These are phyloP conservation scores for Verticillium isaacii DNA, from an alignment of 2,329 filamentous ascomycete species.

Conservation along the genomic window DNA sequence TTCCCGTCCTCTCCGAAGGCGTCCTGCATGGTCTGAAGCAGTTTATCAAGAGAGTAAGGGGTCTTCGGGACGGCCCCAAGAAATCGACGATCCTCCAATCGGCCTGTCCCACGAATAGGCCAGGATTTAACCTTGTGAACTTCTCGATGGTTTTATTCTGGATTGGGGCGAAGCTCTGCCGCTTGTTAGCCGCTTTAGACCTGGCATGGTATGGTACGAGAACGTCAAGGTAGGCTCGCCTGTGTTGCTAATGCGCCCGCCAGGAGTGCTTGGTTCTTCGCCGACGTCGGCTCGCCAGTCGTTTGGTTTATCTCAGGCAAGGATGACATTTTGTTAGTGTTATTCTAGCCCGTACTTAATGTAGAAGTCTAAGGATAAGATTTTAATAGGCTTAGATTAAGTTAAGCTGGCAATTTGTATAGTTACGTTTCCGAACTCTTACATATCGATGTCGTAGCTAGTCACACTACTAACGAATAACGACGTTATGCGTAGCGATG, in stretches of 20 bases:
- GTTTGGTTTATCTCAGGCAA: conserved; percentile 12
- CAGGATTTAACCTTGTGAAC: too few species aligned
- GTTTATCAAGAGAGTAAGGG: too few species aligned
- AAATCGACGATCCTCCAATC: too few species aligned
- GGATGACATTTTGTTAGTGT: conserved; percentile 2
- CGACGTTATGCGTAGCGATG: not conserved
- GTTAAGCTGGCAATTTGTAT: not conserved
- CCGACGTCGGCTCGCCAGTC: conserved; percentile 43
- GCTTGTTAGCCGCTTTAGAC: not conserved
- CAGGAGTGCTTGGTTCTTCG: conserved; percentile 54
- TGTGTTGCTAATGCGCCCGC: conserved; percentile 57
- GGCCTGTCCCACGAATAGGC: too few species aligned
- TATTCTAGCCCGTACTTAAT: not conserved
- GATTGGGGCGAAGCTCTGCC: conserved; percentile 62
- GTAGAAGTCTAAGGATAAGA: not conserved
- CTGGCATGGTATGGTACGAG: too few species aligned
- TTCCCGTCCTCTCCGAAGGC: too few species aligned
- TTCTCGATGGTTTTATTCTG: conserved; percentile 43
- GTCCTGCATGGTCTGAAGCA: too few species aligned
- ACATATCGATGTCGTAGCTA: not conserved
- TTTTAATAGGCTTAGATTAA: too few species aligned
- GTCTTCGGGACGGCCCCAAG: too few species aligned
- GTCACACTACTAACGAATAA: not conserved
- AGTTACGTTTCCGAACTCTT: not conserved
- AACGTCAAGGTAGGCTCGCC: conserved; percentile 21